Percentiles rank a stretch among this genome's conserved stretches.
Evolutionary conservation across 208 protist species (phyloP).

Genomic region (Leishmania turanica): DNA sequence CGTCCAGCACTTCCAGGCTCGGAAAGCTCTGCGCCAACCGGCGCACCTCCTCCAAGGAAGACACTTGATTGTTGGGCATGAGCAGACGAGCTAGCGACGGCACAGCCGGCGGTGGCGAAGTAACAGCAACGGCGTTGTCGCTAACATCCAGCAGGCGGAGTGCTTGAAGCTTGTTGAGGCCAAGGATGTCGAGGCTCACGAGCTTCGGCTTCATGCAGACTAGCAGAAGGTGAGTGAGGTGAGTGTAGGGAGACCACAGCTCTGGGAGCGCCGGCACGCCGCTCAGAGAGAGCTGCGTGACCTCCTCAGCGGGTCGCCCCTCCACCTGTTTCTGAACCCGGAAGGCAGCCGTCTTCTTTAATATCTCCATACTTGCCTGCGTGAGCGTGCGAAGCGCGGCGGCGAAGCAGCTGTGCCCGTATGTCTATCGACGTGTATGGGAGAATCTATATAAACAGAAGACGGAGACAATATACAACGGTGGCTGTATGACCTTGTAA

Average conservation of each 20-base stretch:
- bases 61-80: conserved; percentile 74
- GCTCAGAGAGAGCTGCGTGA: conserved; percentile 63
- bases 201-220: conserved; percentile 71
- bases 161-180: conserved; percentile 29
- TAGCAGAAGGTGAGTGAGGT: conserved; percentile 63
- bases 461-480: too few species aligned
- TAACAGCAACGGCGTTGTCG: conserved; percentile 74
- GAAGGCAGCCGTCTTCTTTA: conserved; percentile 66
- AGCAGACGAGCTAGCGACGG: conserved; percentile 50
- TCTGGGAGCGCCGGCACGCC: conserved; percentile 58
- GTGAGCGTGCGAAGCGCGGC: not conserved
- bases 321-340: conserved; percentile 77
- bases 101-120: conserved; percentile 24
- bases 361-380: conserved; percentile 56
- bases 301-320: conserved; percentile 44
- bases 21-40: conserved; percentile 56
- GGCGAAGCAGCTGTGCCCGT: not conserved
- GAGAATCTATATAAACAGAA: not conserved
- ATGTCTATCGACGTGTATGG: not conserved
- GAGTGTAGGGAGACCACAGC: conserved; percentile 46
- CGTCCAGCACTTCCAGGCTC: conserved; percentile 68
- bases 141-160: conserved; percentile 83
- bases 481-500: not conserved
- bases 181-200: conserved; percentile 32
- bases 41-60: conserved; percentile 52